These are phyloP conservation scores for Hyparrhenia diplandra DNA, from an alignment of 176 grass and related monocot species.

Conservation along the genomic window DNA sequence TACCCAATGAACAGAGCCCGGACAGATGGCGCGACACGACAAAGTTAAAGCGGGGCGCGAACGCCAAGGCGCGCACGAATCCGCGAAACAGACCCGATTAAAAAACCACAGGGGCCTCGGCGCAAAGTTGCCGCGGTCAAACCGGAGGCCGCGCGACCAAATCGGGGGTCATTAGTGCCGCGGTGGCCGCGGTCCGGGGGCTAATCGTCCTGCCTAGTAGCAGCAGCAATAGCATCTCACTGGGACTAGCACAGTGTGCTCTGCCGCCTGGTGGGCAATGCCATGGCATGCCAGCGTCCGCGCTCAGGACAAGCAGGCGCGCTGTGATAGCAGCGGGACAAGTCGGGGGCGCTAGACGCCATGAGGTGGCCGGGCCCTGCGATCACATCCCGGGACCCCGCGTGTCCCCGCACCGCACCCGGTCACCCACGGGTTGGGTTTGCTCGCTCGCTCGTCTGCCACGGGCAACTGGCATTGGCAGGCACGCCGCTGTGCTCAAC, in stretches of 20 bases:
- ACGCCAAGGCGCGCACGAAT: background rate
- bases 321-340: background rate
- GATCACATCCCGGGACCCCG: conserved; percentile 4
- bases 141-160: too few relatives aligned
- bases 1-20: conserved; percentile 11
- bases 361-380: background rate
- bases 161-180: background rate
- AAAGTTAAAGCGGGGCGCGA: conserved; percentile 1
- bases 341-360: background rate
- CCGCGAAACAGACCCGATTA: background rate
- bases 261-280: too few relatives aligned
- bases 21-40: conserved; percentile 4
- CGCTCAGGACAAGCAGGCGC: background rate
- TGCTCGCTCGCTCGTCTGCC: background rate
- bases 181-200: background rate
- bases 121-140: background rate
- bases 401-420: background rate
- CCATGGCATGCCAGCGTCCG: background rate
- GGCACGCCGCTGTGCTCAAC: background rate
- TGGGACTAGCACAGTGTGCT: background rate
- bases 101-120: background rate
- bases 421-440: too few relatives aligned
- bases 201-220: background rate
- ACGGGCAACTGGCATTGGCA: background rate
- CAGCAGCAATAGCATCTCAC: background rate